Base-by-base conservation (phyloP, 768 basidiomycete species). In the Mycena pura region DNA sequence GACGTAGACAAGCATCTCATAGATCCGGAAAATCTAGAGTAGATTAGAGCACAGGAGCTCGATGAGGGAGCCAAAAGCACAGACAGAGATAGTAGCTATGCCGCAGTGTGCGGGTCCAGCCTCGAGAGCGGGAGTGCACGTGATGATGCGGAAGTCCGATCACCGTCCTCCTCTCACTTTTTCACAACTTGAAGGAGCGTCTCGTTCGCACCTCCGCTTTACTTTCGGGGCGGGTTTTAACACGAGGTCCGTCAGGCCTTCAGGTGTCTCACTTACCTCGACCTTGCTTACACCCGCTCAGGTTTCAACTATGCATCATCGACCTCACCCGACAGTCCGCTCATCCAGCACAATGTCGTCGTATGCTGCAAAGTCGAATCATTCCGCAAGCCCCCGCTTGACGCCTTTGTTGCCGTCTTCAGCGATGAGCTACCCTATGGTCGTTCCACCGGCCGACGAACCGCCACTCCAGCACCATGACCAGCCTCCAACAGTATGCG, bases 271-370 rank as follows among this genome's bases (percentile, higher is more conserved):
- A 36, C 19, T 27, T 63, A 34, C 40, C 65, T 22, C 1, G 69
- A 19, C 57, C 53, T 48, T 60, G 63, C 25, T 64, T 69, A 43
- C 15, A 47, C 5, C 25, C 2, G 15, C 29, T 21, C 24, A 49
- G 47, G 43, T 28, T 22, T 15, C 67, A 72, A 84, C 85, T 57
- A 87, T 91, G 77, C 81, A 90, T 70, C 85, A 89, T 70, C 82
- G 89, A 38, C 77, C 86, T 6, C 78, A 80, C 46, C 87, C 86
- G 9, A 81, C 79, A 24, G 68, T 81, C 45, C 85, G 88, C 58
- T 78, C 83, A n/a, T 79, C 82, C n/a, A 73, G 71, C 72, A 67
- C 74, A 62, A 66, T 70, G 60, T 69, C 80, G 54, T 76, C 75
- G 56, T 62, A 71, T 62, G 19, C 19, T 19, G 24, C 32, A 46